Conservation (phyloP, 2,329 filamentous ascomycete species). For the Xylaria sp. region DNA sequence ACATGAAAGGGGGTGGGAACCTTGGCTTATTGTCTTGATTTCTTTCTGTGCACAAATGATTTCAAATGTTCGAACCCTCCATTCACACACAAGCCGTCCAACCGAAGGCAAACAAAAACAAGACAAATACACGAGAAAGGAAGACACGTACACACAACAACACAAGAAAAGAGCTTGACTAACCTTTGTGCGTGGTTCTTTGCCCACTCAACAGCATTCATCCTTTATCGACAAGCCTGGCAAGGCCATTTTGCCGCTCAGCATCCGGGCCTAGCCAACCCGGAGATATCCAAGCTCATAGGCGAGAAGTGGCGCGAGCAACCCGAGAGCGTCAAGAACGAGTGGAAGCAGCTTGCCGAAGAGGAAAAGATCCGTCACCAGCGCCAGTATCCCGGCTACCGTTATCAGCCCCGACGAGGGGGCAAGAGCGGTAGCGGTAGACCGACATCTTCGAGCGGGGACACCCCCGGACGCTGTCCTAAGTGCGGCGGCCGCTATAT, state of each 20-base stretch:
- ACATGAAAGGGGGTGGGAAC: slow-evolving; percentile 44
- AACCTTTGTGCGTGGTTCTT: slow-evolving; percentile 37
- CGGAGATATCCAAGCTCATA: slow-evolving; percentile 97
- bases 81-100: slow-evolving; percentile 23
- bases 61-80: slow-evolving; percentile 28
- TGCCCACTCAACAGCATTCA: slow-evolving; percentile 75
- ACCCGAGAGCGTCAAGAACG: slow-evolving; percentile 76
- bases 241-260: slow-evolving; percentile 83
- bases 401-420: slow-evolving; percentile 86
- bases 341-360: slow-evolving; percentile 91
- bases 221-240: slow-evolving; percentile 93
- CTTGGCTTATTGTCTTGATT: slow-evolving; percentile 41
- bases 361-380: slow-evolving; percentile 93
- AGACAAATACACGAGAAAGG: slow-evolving; percentile 27
- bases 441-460: slow-evolving; percentile 49
- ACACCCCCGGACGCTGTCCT: slow-evolving; percentile 68
- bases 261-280: slow-evolving; percentile 91
- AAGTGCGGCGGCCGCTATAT: slow-evolving; percentile 78
- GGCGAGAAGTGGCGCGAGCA: slow-evolving; percentile 90
- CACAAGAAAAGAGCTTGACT: slow-evolving; percentile 32
- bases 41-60: slow-evolving; percentile 31
- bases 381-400: slow-evolving; percentile 90
- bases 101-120: slow-evolving; percentile 33
- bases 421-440: slow-evolving; percentile 48
- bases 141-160: slow-evolving; percentile 10